These are phyloP conservation scores for Panaeolus papilionaceus DNA, from an alignment of 768 basidiomycete genomes.

Conservation along the genomic window DNA sequence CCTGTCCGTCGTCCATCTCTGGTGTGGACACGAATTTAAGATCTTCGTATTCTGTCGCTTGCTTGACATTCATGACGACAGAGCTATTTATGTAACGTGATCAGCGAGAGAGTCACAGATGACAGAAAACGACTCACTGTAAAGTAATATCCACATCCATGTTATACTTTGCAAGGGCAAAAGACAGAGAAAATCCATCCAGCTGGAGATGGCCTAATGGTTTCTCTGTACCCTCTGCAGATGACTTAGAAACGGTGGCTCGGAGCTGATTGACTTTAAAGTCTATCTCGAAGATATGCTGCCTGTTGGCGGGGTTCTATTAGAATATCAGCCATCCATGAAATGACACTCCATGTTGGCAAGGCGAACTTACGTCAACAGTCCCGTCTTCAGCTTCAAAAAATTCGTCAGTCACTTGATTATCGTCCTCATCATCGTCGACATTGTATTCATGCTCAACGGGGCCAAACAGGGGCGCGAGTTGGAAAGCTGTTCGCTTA, in stretches of 20 bases:
- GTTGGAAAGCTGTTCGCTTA: conserved; percentile 48
- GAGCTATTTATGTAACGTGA: conserved; percentile 52
- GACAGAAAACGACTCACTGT: conserved; percentile 48
- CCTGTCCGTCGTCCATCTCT: conserved; percentile 37
- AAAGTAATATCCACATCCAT: conserved; percentile 88
- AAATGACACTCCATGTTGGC: neutral
- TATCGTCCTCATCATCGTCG: conserved; percentile 59
- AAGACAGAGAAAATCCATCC: conserved; percentile 76
- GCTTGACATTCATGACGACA: conserved; percentile 76
- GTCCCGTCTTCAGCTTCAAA: conserved; percentile 75
- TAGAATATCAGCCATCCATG: conserved; percentile 11
- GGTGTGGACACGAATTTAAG: conserved; percentile 74
- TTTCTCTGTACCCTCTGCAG: conserved; percentile 65
- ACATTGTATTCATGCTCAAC: conserved; percentile 71
- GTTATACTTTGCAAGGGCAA: conserved; percentile 81
- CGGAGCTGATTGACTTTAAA: conserved; percentile 88
- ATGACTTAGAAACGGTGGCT: conserved; percentile 78
- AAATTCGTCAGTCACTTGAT: conserved; percentile 56
- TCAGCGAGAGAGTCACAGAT: neutral
- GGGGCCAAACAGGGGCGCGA: conserved; percentile 61
- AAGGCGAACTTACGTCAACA: conserved; percentile 49
- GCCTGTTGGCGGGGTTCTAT: conserved; percentile 52
- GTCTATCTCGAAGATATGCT: conserved; percentile 78
- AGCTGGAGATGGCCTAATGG: conserved; percentile 81
- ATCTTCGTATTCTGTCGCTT: conserved; percentile 50